A percentile compares a stretch with the other conserved stretches of the same genome.
Evolutionary conservation across 164 flowering plant genomes (phyloP).

Genomic region (Kalanchoe fedtschenkoi): DNA sequence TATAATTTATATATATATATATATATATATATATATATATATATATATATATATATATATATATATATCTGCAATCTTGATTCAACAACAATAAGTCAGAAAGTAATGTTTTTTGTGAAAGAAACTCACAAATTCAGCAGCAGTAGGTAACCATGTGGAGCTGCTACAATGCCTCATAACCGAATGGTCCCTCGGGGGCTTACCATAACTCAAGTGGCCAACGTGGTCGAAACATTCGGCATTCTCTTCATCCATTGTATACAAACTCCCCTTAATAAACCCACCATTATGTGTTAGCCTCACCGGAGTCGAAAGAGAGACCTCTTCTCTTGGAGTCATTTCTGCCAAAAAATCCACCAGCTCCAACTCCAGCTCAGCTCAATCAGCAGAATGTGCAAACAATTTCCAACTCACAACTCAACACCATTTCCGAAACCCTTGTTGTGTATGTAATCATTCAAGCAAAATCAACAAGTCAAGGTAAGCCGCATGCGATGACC

Average conservation of each 20-base stretch:
- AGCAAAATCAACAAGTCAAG: no score
- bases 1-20: no score
- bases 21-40: no score
- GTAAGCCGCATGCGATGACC: no score
- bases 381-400: no score
- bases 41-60: no score
- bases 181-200: conserved; percentile 48
- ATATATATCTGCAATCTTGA: neutral
- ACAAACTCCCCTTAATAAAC: conserved; percentile 16
- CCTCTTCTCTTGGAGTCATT: conserved; percentile 7
- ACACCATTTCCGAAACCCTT: no score
- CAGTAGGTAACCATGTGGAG: conserved; percentile 27
- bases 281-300: conserved; percentile 15
- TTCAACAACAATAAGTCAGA: neutral
- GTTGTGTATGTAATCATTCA: no score
- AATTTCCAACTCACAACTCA: no score
- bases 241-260: conserved; percentile 20
- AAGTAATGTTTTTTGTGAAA: neutral
- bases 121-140: conserved; percentile 18
- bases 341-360: no score
- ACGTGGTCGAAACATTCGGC: conserved; percentile 22
- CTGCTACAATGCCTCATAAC: conserved; percentile 44
- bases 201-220: conserved; percentile 27
- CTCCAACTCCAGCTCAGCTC: no score
- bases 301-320: conserved; percentile 6